Percentiles rank a stretch among this genome's conserved stretches.
phyloP scores from a whole-genome alignment of 768 basidiomycete genomes.

The Artomyces pyxidatus region DNA sequence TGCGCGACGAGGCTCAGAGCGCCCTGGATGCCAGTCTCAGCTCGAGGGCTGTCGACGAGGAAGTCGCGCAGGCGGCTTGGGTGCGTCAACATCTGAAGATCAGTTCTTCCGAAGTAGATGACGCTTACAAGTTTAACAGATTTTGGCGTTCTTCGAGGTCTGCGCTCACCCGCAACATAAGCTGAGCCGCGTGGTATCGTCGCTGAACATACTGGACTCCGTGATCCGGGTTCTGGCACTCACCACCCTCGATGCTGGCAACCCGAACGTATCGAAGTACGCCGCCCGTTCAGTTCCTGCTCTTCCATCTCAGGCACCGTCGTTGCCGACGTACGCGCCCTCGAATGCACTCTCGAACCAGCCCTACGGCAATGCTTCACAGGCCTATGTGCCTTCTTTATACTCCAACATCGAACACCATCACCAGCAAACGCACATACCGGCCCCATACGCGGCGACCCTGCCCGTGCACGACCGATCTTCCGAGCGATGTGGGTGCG shows the following conservation, averaged over 20 bases:
- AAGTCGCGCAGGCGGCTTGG: slow-evolving; percentile 70
- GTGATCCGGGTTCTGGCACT: slow-evolving; percentile 57
- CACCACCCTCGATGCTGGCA: slow-evolving; percentile 49
- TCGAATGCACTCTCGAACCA: too few relatives aligned
- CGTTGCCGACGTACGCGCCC: slow-evolving; percentile 1
- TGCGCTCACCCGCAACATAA: slow-evolving; percentile 61
- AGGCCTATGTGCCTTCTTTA: too few relatives aligned
- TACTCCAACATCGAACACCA: neutral
- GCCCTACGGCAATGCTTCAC: too few relatives aligned
- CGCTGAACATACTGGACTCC: slow-evolving; percentile 56
- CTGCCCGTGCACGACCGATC: neutral
- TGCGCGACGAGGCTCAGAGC: slow-evolving; percentile 61
- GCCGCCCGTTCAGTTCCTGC: slow-evolving; percentile 6
- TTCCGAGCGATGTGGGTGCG: slow-evolving; percentile 36
- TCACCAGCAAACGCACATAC: neutral
- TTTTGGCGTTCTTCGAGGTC: slow-evolving; percentile 65
- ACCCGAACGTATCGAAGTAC: slow-evolving; percentile 24
- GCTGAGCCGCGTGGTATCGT: slow-evolving; percentile 42
- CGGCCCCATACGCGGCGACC: neutral
- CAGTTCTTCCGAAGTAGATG: neutral
- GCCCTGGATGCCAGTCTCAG: slow-evolving; percentile 65
- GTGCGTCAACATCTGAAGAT: slow-evolving; percentile 28
- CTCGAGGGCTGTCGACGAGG: slow-evolving; percentile 66
- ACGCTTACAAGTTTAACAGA: slow-evolving; percentile 28
- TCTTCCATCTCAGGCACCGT: slow-evolving; percentile 1